A percentile compares a stretch with the other conserved stretches of the same genome.
phyloP scores from a whole-genome alignment of 2,329 filamentous ascomycete species.

The Neurospora sp. region DNA sequence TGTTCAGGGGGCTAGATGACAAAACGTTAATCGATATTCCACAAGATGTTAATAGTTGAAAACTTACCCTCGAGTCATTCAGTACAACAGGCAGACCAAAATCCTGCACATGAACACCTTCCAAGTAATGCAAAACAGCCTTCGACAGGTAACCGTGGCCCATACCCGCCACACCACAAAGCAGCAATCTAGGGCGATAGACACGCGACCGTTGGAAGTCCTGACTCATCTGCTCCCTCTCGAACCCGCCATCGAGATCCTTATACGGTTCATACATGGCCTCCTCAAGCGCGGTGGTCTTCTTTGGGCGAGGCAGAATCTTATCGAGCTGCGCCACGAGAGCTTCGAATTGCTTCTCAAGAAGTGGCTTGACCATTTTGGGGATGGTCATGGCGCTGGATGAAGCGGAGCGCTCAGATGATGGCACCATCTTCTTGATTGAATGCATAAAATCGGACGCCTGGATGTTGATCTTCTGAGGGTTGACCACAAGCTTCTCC shows the following conservation, averaged over 20 bases:
- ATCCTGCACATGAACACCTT: conserved; percentile 87
- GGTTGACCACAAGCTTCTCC: conserved; percentile 82
- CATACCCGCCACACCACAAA: conserved; percentile 79
- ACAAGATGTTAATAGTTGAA: neutral
- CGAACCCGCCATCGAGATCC: conserved; percentile 74
- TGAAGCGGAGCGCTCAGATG: conserved; percentile 80
- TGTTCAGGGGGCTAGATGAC: conserved; percentile 59
- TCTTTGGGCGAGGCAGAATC: conserved; percentile 75
- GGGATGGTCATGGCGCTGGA: conserved; percentile 76
- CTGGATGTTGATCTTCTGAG: conserved; percentile 71
- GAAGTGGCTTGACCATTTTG: conserved; percentile 67
- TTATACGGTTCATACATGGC: conserved; percentile 83
- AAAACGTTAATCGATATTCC: conserved; percentile 18
- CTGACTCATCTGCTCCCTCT: conserved; percentile 61
- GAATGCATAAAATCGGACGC: conserved; percentile 97
- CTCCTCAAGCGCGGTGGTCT: conserved; percentile 81
- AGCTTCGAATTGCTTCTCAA: conserved; percentile 60
- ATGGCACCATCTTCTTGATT: conserved; percentile 91
- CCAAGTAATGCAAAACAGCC: conserved; percentile 80
- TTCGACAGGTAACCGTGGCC: conserved; percentile 83
- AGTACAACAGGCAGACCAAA: conserved; percentile 85
- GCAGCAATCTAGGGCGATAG: conserved; percentile 78
- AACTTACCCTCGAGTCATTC: conserved; percentile 64
- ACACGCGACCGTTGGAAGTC: conserved; percentile 83
- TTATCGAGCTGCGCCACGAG: conserved; percentile 62